Percentiles rank a stretch among this genome's conserved stretches.
These are phyloP conservation scores for Backusella mclennaniae DNA, from an alignment of 192 early-diverging fungal species.

Conservation along the genomic window DNA sequence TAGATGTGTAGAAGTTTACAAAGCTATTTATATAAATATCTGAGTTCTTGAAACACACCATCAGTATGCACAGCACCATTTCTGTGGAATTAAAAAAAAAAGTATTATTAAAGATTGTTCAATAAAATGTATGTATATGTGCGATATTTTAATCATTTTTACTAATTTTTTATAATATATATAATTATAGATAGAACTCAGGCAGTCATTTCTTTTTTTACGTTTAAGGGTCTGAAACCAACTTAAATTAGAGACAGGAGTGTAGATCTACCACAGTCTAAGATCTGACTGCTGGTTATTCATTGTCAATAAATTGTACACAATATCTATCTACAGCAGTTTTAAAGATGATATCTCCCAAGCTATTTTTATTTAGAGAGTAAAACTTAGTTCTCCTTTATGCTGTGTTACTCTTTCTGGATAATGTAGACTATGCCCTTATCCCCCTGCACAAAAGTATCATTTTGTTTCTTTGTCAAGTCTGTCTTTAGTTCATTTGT, in stretches of 20 bases:
- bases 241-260: background rate
- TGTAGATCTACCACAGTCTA: background rate
- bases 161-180: background rate
- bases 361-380: background rate
- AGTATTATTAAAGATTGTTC: background rate
- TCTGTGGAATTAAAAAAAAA: background rate
- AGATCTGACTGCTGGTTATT: background rate
- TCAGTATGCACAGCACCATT: background rate
- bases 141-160: background rate
- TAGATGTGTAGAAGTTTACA: background rate
- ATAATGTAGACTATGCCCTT: background rate
- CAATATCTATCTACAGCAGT: background rate
- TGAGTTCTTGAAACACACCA: background rate
- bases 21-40: background rate
- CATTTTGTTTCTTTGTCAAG: background rate
- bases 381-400: background rate
- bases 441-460: background rate
- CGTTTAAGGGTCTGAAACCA: background rate
- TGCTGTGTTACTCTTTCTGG: background rate
- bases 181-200: background rate
- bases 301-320: background rate
- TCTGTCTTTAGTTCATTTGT: background rate
- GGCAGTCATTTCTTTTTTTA: background rate
- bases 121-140: background rate
- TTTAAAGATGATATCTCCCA: background rate